A percentile compares a stretch with the other conserved stretches of the same genome.
These are phyloP conservation scores for Cyclospora cayetanensis DNA, from an alignment of 169 alveolate species.

Conservation along the genomic window DNA sequence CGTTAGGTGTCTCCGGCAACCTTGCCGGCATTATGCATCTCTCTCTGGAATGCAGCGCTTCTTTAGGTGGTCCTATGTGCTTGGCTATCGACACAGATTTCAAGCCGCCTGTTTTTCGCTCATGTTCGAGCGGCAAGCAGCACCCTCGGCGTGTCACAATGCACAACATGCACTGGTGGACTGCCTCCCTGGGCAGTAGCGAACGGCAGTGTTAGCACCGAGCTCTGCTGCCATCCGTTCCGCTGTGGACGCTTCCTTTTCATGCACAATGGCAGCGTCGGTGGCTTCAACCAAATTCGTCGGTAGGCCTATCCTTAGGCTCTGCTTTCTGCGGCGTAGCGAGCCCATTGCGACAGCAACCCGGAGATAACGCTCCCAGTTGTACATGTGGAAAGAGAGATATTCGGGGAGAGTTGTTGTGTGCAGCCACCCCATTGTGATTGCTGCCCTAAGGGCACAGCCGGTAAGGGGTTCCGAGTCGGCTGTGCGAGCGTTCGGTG, in stretches of 20 bases:
- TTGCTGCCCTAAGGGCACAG: too few relatives aligned
- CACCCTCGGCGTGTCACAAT: constrained; percentile 19
- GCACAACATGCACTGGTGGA: constrained; percentile 31
- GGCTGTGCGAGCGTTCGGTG: too few relatives aligned
- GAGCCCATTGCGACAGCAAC: background rate
- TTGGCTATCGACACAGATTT: too few relatives aligned
- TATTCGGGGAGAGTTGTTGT: too few relatives aligned
- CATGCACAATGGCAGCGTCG: constrained; percentile 72
- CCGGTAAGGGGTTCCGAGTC: too few relatives aligned
- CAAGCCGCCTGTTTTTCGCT: constrained; percentile 70
- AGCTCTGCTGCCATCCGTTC: constrained; percentile 73
- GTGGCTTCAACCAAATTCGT: constrained; percentile 59
- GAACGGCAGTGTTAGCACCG: constrained; percentile 70
- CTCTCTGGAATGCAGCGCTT: too few relatives aligned
- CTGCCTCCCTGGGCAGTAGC: constrained; percentile 64
- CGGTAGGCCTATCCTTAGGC: constrained; percentile 13
- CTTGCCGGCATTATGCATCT: too few relatives aligned
- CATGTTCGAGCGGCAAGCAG: constrained; percentile 73
- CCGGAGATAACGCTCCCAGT: background rate
- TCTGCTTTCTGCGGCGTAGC: background rate
- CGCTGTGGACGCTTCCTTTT: constrained; percentile 71
- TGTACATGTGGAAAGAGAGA: background rate
- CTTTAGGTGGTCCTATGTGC: too few relatives aligned
- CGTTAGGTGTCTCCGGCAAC: too few relatives aligned
- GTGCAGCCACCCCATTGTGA: too few relatives aligned